phyloP scores from a whole-genome alignment of 2,329 filamentous ascomycete species.

The Neofusicoccum kwambonambiense region DNA sequence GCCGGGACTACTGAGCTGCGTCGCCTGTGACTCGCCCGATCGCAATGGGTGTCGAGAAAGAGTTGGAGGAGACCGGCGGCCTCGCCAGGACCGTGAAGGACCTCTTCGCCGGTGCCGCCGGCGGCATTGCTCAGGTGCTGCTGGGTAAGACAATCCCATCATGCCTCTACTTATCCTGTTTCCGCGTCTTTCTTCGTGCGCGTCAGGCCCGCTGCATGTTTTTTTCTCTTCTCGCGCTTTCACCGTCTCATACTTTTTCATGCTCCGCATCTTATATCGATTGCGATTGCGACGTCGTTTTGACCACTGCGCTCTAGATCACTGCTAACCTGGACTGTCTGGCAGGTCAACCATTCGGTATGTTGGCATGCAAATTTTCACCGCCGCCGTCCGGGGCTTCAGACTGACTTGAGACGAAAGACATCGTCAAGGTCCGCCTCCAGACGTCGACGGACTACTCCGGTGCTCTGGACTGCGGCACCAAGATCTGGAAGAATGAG shows the following conservation, averaged over 20 bases:
- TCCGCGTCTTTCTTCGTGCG: background rate
- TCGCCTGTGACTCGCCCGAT: background rate
- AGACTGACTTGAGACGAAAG: constrained; percentile 43
- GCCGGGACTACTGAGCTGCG: background rate
- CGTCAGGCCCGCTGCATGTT: background rate
- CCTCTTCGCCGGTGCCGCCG: constrained; percentile 83
- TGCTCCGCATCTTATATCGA: background rate
- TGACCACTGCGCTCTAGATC: too few relatives aligned
- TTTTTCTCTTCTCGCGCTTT: background rate
- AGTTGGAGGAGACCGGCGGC: constrained; percentile 37
- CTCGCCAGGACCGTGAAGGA: constrained; percentile 68
- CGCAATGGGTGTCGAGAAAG: constrained; percentile 37
- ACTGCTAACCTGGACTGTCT: background rate
- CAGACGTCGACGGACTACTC: constrained; percentile 84
- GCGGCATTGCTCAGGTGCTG: constrained; percentile 90
- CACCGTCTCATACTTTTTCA: background rate
- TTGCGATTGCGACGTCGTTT: background rate
- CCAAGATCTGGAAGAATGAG: constrained; percentile 82
- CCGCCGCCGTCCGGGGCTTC: background rate
- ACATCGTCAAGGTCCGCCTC: constrained; percentile 96
- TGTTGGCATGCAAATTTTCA: constrained; percentile 25
- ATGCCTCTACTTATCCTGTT: background rate
- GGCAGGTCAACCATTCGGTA: constrained; percentile 66
- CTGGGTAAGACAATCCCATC: constrained; percentile 63
- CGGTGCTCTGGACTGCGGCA: constrained; percentile 75